Base-by-base conservation (phyloP, 2,329 filamentous ascomycete genomes). In the Fusarium fujikuroi region DNA sequence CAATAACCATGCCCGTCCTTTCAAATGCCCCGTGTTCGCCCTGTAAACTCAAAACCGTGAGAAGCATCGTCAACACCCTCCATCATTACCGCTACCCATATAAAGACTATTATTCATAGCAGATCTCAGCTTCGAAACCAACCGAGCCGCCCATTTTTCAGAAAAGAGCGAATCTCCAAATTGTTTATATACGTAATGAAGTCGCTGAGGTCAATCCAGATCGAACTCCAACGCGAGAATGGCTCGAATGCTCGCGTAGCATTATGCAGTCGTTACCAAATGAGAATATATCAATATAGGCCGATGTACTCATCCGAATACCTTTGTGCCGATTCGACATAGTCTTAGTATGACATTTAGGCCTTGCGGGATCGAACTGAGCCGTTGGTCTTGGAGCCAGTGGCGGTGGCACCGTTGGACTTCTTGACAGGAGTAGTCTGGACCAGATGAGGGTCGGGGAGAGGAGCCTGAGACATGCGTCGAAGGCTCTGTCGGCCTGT, bases 401-500 rank as follows among this genome's bases (percentile, higher is more conserved):
- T 88, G 70, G 86, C 80, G 69, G 84, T 87, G 84, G 87, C 84
- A 60, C 87, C 84, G 80, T 87, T 84, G 83, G 86, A 81, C 67
- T 87, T 85, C 72, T 78, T 79, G 59, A 75, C 57, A 25, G 74
- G 77, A 42, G 90, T 88, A 66, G 89, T 85, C 81, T 86, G 82
- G 82, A 85, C 80, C 81, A 93, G 93, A n/a, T 74, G 72, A 85
- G 95, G 94, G 82, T 97, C 95, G 77, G 95, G 93, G 58, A 96
- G 86, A 75, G 88, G 88, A 59, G 89, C 88, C 82, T 90, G 88
- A 77, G 87, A 89, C 88, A 91, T 91, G 76, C 88, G 87, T 70
- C 90, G 89, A 71, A 92, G 87, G 43, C 89, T 88, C 87, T 95
- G 96, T 84, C 93, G 95, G 79, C 93, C 93, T 78, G 92, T 95